Conservation (phyloP, 305 asterid genomes). For the Ilex paraguariensis region DNA sequence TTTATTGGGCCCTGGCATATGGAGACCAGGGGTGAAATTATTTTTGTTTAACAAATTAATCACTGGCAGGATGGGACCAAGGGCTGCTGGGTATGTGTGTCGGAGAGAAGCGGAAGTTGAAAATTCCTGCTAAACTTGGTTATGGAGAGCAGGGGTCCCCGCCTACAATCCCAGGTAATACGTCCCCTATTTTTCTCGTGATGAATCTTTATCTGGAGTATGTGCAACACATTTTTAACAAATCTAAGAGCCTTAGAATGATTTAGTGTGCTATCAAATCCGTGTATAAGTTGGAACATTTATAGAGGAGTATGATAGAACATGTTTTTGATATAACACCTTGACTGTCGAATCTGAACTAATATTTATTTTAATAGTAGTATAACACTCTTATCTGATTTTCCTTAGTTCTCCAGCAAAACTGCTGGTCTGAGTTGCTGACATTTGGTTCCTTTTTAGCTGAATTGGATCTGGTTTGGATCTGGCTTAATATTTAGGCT, state of each 20-base stretch:
- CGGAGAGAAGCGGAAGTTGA: conserved; percentile 90
- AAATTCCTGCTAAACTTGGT: conserved; percentile 92
- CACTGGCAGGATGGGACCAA: conserved; percentile 96
- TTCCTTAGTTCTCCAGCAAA: too few species aligned
- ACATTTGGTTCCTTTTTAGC: too few species aligned
- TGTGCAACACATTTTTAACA: too few species aligned
- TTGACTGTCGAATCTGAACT: too few species aligned
- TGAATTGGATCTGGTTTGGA: too few species aligned
- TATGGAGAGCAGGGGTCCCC: conserved; percentile 96
- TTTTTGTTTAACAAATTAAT: background rate
- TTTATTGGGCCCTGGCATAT: too few species aligned
- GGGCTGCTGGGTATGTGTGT: conserved; percentile 91
- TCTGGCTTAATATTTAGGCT: too few species aligned
- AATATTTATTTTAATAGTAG: too few species aligned
- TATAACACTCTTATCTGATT: too few species aligned
- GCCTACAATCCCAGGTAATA: conserved; percentile 90
- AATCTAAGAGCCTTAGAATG: too few species aligned
- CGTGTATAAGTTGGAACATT: background rate
- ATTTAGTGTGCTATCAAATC: background rate
- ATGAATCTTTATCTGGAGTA: background rate
- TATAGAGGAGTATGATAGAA: background rate
- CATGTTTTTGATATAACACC: too few species aligned
- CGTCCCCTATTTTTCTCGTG: background rate
- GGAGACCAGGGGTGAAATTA: background rate
- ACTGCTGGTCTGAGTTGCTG: too few species aligned